Evolutionary conservation across 2,329 filamentous ascomycete species (phyloP), one percentile per base, ranked within the genome.

Genomic region (Penicillium sp.): DNA sequence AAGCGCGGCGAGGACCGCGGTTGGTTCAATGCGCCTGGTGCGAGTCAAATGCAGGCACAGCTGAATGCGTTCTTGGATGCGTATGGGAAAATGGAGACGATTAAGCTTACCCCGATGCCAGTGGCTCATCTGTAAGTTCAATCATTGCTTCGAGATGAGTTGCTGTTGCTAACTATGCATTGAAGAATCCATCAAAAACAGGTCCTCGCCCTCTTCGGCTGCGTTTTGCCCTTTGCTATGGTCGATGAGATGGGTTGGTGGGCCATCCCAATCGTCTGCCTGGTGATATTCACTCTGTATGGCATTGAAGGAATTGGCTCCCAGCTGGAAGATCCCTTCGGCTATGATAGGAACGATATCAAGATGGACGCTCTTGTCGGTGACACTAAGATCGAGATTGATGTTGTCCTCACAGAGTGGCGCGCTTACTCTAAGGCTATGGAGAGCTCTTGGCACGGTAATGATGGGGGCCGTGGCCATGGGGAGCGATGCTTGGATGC

Each of bases 351-450:
- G 69, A 88, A 88, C 60, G 87, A 89, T 70, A 89, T 89, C 75
- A 88, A 88, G 70, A 87, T 89, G 82, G 87, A 89, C 72, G 86
- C 85, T 3, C 85, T 89, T 54, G 84, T 86, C 2, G 86, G 87
- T 65, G 87, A 89, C 70, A 79, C 85, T 47, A 77, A 85, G 62
- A 80, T 80, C 42, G 87, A 89, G 74, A 81, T 86, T 19, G 81
- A 82, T 64, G 86, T 86, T 7, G 73, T 88, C 68, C 69, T 89
- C 26, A 80, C 82, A 15, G 86, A 88, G 72, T 89, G 87, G 87
- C 81, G 79, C 67, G 76, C 68, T 37, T 65, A 69, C 28, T 66
- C 60, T 17, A 70, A 70, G 42, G 59, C 62, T 12, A 66, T 68
- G 63, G 68, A 69, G 13, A 35, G 30, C 13, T 51, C 58, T 17